Percentiles rank a stretch among this genome's conserved stretches.
Evolutionary conservation across 306 rosid species (phyloP).

Genomic region (Castanea crenata): DNA sequence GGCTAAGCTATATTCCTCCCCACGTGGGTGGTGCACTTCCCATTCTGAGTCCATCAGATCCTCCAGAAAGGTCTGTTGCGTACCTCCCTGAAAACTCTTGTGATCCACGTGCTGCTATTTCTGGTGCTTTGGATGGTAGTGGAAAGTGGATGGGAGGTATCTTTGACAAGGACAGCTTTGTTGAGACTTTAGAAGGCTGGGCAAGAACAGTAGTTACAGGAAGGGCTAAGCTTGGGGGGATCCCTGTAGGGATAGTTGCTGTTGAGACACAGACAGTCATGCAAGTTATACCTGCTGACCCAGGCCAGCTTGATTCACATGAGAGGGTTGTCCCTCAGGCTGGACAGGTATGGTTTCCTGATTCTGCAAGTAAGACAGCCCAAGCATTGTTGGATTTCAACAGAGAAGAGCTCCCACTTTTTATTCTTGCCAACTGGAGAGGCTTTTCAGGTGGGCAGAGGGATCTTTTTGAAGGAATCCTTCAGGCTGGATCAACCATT

Average conservation of each 20-base stretch:
- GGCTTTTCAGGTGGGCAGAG: constrained; percentile 99
- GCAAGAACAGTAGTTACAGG: constrained; percentile 98
- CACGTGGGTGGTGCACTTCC: constrained; percentile 84
- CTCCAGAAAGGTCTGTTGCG: constrained; percentile 85
- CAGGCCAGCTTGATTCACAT: constrained; percentile 96
- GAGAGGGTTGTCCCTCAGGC: constrained; percentile 99
- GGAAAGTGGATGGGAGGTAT: constrained; percentile 94
- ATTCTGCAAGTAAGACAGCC: constrained; percentile 92
- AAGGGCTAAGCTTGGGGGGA: constrained; percentile 99
- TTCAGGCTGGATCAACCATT: constrained; percentile 99
- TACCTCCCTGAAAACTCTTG: constrained; percentile 87
- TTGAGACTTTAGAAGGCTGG: constrained; percentile 99
- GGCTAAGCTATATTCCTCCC: constrained; percentile 95
- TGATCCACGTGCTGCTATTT: constrained; percentile 95
- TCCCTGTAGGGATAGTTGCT: constrained; percentile 92
- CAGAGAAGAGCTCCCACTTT: constrained; percentile 94
- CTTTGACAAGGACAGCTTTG: constrained; percentile 93
- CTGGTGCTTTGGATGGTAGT: constrained; percentile 54
- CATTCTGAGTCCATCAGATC: constrained; percentile 71
- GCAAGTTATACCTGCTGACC: constrained; percentile 99
- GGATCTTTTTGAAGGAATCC: constrained; percentile 98
- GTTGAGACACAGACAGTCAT: constrained; percentile 96
- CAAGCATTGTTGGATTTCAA: constrained; percentile 92
- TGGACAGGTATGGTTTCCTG: constrained; percentile 99
- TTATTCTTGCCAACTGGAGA: constrained; percentile 97